Conservation (phyloP, 1,284 basidiomycete species). For the Polyporus tsugae region DNA sequence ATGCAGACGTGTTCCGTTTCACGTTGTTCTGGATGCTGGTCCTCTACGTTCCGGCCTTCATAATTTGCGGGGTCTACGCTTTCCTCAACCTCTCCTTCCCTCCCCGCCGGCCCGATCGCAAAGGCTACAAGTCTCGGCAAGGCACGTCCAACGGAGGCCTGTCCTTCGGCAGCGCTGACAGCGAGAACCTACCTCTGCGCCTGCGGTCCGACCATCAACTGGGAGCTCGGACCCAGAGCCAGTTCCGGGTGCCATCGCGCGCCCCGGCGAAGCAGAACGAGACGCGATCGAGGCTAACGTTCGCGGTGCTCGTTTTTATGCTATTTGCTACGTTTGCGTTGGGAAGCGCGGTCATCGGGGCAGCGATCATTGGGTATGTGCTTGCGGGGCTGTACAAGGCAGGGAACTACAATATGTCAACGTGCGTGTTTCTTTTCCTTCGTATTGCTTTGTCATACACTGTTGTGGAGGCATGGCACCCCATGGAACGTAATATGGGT, state of each 20-base stretch:
- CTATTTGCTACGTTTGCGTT: slow-evolving; percentile 64
- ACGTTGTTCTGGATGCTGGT: slow-evolving; percentile 88
- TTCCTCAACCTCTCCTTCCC: slow-evolving; percentile 74
- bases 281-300: slow-evolving; percentile 64
- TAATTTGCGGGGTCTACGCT: slow-evolving; percentile 73
- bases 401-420: slow-evolving; percentile 80
- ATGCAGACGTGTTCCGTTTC: slow-evolving; percentile 80
- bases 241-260: slow-evolving; percentile 28
- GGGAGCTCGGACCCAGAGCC: slow-evolving; percentile 25
- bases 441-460: slow-evolving; percentile 1
- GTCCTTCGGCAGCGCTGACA: slow-evolving; percentile 28
- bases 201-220: slow-evolving; percentile 21
- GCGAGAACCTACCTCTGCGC: slow-evolving; percentile 30
- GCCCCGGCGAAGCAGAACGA: slow-evolving; percentile 50
- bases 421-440: slow-evolving; percentile 56
- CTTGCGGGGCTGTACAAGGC: slow-evolving; percentile 75
- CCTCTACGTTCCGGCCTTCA: slow-evolving; percentile 76
- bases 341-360: slow-evolving; percentile 71
- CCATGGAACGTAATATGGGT: background rate
- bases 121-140: slow-evolving; percentile 25
- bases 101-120: slow-evolving; percentile 40
- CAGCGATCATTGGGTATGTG: slow-evolving; percentile 76
- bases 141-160: slow-evolving; percentile 22
- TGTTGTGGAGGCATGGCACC: background rate
- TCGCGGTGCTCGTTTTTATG: slow-evolving; percentile 73